A percentile compares a stretch with the other conserved stretches of the same genome.
phyloP scores from a whole-genome alignment of 225 moss, liverwort and hornwort genomes.

The Sphagnum tenellum region DNA sequence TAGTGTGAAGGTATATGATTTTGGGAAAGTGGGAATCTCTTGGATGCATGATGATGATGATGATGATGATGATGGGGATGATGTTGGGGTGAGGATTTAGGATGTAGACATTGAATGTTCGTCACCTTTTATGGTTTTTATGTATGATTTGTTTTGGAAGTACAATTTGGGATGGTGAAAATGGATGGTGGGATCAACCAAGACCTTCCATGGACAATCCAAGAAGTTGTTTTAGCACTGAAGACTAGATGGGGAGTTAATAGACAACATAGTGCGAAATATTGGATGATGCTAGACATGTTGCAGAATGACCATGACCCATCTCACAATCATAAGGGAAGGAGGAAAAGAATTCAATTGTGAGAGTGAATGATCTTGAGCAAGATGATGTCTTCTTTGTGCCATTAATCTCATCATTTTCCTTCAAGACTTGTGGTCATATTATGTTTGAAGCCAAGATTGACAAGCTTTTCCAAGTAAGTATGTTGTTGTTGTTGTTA shows the following conservation, averaged over 20 bases:
- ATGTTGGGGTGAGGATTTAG: background rate
- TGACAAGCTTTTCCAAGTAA: constrained; percentile 60
- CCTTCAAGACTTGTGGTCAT: constrained; percentile 43
- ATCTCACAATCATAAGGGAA: no score
- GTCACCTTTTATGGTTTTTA: constrained; percentile 43
- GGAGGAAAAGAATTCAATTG: constrained; percentile 25
- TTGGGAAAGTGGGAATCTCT: constrained; percentile 4
- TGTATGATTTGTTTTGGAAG: constrained; percentile 71
- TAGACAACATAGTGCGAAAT: constrained; percentile 84
- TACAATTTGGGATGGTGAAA: constrained; percentile 63
- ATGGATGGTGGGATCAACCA: constrained; percentile 23
- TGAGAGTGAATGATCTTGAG: constrained; percentile 55
- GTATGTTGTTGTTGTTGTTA: background rate
- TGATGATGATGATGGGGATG: background rate
- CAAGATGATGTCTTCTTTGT: constrained; percentile 91
- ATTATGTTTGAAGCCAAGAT: constrained; percentile 31
- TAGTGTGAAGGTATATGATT: background rate
- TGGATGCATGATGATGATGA: constrained; percentile 9
- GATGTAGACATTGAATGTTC: background rate
- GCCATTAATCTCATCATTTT: constrained; percentile 79
- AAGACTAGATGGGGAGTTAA: constrained; percentile 33
- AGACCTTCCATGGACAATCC: constrained; percentile 66
- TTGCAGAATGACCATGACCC: constrained; percentile 26
- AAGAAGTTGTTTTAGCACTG: constrained; percentile 42
- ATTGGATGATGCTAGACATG: constrained; percentile 78